Percentiles rank a stretch among this genome's conserved stretches.
These are phyloP conservation scores for Cutaneotrichosporon sp. DNA, from an alignment of 1,284 basidiomycete genomes.

Conservation along the genomic window DNA sequence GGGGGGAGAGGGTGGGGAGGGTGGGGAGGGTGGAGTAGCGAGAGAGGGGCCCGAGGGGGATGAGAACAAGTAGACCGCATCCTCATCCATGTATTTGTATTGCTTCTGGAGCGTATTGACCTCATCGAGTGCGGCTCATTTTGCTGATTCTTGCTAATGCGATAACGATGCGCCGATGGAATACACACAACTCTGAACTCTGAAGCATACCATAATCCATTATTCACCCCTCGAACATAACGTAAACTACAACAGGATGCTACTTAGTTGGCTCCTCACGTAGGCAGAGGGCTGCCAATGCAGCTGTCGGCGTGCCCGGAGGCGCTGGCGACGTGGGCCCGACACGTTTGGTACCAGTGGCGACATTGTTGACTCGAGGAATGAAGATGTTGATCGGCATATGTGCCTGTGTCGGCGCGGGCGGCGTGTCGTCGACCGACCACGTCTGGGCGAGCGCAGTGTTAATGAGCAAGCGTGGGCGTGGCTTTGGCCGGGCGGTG, in stretches of 20 bases:
- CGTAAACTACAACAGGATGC: background rate
- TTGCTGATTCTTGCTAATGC: too few species aligned
- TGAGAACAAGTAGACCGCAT: background rate
- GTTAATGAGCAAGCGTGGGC: background rate
- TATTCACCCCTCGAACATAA: too few species aligned
- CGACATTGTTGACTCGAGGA: too few species aligned
- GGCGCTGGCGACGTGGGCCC: too few species aligned
- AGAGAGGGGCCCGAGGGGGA: background rate
- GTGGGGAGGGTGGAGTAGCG: background rate
- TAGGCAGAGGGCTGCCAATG: background rate
- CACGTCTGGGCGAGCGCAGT: background rate
- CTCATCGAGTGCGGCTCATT: too few species aligned
- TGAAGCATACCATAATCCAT: too few species aligned
- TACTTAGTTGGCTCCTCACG: background rate
- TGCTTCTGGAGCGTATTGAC: background rate
- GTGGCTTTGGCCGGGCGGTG: background rate
- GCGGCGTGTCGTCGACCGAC: background rate
- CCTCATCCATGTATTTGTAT: background rate
- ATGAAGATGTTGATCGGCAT: background rate
- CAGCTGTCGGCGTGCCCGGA: background rate
- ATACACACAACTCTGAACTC: too few species aligned
- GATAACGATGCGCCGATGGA: too few species aligned
- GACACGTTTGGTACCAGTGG: too few species aligned
- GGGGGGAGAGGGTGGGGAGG: background rate
- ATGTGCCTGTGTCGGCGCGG: background rate